These are phyloP conservation scores for Ceratobasidium sp. DNA, from an alignment of 1,284 basidiomycete species.

Conservation along the genomic window DNA sequence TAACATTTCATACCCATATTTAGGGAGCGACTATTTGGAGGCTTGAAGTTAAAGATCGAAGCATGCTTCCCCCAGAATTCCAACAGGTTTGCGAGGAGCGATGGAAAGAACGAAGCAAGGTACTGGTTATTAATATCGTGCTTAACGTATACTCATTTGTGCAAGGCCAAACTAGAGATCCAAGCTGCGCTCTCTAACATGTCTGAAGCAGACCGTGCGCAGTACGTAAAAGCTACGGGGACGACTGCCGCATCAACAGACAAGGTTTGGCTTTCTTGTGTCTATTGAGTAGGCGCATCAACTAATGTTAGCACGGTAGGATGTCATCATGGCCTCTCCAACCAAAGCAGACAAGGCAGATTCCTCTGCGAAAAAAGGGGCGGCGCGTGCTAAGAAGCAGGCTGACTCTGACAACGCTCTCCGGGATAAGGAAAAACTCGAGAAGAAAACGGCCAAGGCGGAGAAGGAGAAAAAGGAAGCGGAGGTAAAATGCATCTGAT, in stretches of 20 bases:
- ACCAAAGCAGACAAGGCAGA: constrained; percentile 26
- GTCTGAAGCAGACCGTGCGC: constrained; percentile 60
- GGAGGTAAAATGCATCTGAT: constrained; percentile 52
- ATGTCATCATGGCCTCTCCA: constrained; percentile 31
- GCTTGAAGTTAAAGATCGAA: constrained; percentile 79
- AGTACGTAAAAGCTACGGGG: constrained; percentile 19
- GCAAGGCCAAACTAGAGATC: constrained; percentile 70
- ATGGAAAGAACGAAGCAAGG: constrained; percentile 72
- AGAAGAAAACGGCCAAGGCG: constrained; percentile 69
- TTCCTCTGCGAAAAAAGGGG: constrained; percentile 35
- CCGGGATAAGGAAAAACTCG: constrained; percentile 74
- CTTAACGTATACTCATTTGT: constrained; percentile 36
- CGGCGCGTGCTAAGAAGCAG: constrained; percentile 58
- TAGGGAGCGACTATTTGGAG: constrained; percentile 76
- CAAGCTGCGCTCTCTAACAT: constrained; percentile 64
- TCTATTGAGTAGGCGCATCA: background rate
- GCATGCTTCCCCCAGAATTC: constrained; percentile 67
- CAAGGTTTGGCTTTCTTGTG: constrained; percentile 2
- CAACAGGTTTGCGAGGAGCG: constrained; percentile 63
- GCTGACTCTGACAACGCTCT: constrained; percentile 67
- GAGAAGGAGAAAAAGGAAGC: constrained; percentile 76
- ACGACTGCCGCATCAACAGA: constrained; percentile 13
- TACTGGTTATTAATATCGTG: constrained; percentile 51
- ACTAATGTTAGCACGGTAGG: background rate
- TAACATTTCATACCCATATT: constrained; percentile 30